Base-by-base conservation (phyloP, 192 early-diverging fungal genomes). In the Lobosporangium transversale region DNA sequence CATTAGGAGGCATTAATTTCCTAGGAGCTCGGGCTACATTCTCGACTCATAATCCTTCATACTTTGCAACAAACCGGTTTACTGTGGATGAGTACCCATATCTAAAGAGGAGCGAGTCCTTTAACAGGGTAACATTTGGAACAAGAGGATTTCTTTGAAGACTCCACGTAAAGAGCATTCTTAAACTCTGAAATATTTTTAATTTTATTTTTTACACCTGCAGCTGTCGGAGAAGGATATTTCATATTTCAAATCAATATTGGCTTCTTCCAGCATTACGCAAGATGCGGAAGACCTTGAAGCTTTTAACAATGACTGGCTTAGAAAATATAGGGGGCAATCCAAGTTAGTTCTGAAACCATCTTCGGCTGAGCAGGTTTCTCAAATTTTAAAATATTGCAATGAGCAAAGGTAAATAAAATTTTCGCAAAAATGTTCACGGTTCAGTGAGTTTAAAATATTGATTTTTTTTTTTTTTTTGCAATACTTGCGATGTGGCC, bases 251-350 rank as follows among this genome's bases (percentile, higher is more conserved):
- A 80, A 84, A 43, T 81, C 80, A 2, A 70, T 90, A 52, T 64
- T 89, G 18, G 57, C 71, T 17, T 67, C 80, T 7, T 75, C 58
- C 14, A 68, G 78, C 10, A 49, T 88, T 31, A 69, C 84, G 15
- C 71, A 84, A 33, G 80, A 81, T 26, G 80, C 81, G 18, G 83
- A 84, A 30, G 91, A 95, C 52, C 80, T 95, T 8, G 78, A 84
- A 24, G 71, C 81, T 3, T 95, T 87, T 70, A 95, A 95, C 67
- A 84, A 81, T 49, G 97, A 99, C 81, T 99, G 96, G 96, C 90
- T 99, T 88, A 86, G 86, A 68, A 97, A 97, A 83, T 99, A 94
- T 82, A 83, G 90, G 21, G 97, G 97, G 15, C 80, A 86, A 53
- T 92, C 93, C 23, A 83, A 82, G 31, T 61, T 97, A 17, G 93